Conservation (phyloP, 768 basidiomycete species). For the Rhizopogon vinicolor region DNA sequence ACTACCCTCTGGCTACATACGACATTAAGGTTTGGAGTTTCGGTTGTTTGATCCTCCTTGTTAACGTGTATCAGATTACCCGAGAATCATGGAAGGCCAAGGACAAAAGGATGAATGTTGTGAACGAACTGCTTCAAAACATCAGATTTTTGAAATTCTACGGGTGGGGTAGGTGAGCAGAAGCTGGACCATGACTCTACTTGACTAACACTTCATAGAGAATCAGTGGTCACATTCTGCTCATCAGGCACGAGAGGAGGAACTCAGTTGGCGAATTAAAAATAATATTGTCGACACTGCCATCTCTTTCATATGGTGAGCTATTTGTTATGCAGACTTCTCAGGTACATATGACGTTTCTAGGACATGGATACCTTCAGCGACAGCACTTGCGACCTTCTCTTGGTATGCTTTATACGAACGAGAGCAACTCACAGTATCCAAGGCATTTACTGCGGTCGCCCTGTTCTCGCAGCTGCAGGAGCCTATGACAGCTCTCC, state of each 20-base stretch:
- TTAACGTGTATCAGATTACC: conserved; percentile 39
- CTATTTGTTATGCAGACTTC: neutral
- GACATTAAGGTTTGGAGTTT: conserved; percentile 49
- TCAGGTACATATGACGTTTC: conserved; percentile 2
- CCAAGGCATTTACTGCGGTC: conserved; percentile 77
- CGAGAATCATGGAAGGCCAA: conserved; percentile 55
- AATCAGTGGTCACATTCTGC: conserved; percentile 57
- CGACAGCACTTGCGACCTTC: conserved; percentile 59
- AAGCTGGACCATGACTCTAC: neutral
- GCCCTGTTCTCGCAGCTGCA: conserved; percentile 73
- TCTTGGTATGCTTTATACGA: conserved; percentile 66
- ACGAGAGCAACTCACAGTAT: conserved; percentile 62
- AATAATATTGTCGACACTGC: conserved; percentile 55
- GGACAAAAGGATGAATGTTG: conserved; percentile 63
- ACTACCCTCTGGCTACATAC: conserved; percentile 64
- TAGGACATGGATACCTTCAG: conserved; percentile 73
- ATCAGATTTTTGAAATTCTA: conserved; percentile 73
- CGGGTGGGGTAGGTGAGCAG: conserved; percentile 54
- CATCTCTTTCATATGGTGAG: conserved; percentile 67
- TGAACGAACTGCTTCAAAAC: conserved; percentile 75
- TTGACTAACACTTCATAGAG: conserved; percentile 30
- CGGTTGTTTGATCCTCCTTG: neutral
- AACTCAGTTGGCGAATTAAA: conserved; percentile 65
- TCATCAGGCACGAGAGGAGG: conserved; percentile 49
- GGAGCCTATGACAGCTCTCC: conserved; percentile 60